Evolutionary conservation across 148 eudicot genomes (phyloP), one percentile per base, ranked within the genome.

Genomic region (Vaccinium myrtillus): DNA sequence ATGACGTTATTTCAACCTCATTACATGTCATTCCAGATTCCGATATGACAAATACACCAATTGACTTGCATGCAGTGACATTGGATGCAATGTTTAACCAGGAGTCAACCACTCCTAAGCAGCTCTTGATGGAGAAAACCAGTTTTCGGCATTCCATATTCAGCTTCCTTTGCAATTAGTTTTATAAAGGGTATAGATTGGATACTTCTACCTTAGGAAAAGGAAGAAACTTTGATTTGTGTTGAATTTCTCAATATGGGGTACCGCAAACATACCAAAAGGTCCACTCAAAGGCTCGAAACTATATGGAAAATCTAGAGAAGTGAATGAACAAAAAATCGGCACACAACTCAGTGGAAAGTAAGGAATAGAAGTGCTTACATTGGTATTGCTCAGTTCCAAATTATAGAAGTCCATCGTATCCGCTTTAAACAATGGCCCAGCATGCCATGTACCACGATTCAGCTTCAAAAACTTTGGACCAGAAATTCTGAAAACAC

Each of bases 381-480:
- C 99, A 91, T 96, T 92, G 46, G 98, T 96, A 81, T 96, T 79
- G 90, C 93, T 96, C 81, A 96, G 89, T 69, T 96, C 99, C 59
- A 96, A 88, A 87, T 96, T 96, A 91, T 96, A 94, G 87, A 96
- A 96, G 79, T 96, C 95, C 96, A 96, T 94, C 8, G 85, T 51
- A 49, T 87, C 89, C 0, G 78, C 86, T 36, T 86, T 65, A 86
- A 92, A 93, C 86, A 96, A 84, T 70, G 99, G 99, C 46, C 99
- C 98, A 67, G 97, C 98, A 89, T 96, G 99, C 99, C 99, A 96
- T 50, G 99, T 95, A 83, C 99, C 98, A 16, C 82, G 86, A 83
- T 92, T 89, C 83, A 96, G 89, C 90, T 94, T 96, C 88, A 96
- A 69, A 87, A 93, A 95, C 89, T 91, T 96, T 59, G 93, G 88